Evolutionary conservation across 805 yeast genomes (phyloP).

Genomic region (Ogataea methanolica): DNA sequence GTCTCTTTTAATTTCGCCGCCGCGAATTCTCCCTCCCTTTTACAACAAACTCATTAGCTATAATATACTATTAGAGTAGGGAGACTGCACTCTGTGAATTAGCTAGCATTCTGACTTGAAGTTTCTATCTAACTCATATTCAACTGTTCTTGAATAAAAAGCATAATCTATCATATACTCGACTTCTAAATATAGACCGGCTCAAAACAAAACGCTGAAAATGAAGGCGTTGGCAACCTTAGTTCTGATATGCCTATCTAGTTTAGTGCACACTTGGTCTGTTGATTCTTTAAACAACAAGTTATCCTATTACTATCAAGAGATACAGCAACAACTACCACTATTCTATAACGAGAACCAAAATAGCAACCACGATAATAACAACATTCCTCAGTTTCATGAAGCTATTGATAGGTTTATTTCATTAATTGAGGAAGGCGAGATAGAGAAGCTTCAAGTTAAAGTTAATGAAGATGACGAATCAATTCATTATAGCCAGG

Average conservation of each 20-base stretch:
- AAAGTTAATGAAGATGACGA: constrained; percentile 4
- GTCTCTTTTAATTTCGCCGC: too few species aligned
- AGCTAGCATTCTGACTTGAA: too few species aligned
- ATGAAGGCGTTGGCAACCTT: background rate
- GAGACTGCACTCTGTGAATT: too few species aligned
- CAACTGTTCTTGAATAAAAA: too few species aligned
- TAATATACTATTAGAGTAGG: too few species aligned
- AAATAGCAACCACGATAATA: too few species aligned
- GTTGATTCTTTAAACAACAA: background rate
- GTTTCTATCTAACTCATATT: too few species aligned
- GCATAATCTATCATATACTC: too few species aligned
- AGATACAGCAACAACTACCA: background rate
- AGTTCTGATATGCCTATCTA: background rate
- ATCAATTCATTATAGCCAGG: constrained; percentile 28
- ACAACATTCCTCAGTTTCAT: background rate
- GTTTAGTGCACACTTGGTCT: background rate
- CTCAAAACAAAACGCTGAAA: too few species aligned
- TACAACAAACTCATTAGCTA: too few species aligned
- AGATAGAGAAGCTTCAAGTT: constrained; percentile 3
- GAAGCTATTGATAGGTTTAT: background rate
- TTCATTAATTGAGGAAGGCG: background rate
- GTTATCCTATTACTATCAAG: background rate
- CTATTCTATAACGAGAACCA: background rate
- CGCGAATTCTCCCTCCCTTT: too few species aligned
- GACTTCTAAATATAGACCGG: too few species aligned